These are phyloP conservation scores for Thalassiosira hispida DNA, from an alignment of 352 stramenopile species.

Conservation along the genomic window DNA sequence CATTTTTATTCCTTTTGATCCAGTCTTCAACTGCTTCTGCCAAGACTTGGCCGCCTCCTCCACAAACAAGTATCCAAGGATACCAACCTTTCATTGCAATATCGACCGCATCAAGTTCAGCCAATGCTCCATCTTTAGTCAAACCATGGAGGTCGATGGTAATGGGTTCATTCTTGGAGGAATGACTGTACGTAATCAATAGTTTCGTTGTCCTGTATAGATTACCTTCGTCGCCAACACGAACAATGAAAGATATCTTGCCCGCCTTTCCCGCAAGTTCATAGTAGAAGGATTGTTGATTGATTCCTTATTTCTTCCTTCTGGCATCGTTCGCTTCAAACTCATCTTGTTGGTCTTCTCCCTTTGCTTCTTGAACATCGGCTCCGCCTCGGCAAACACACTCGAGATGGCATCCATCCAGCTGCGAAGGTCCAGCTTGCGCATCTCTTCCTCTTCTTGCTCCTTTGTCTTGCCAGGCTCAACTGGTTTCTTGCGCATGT, in stretches of 20 bases:
- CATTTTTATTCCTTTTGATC: slow-evolving; percentile 3
- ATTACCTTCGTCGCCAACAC: background rate
- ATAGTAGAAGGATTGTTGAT: background rate
- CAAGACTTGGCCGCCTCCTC: slow-evolving; percentile 23
- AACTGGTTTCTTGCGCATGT: background rate
- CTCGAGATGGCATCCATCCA: background rate
- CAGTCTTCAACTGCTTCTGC: slow-evolving; percentile 22
- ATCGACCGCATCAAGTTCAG: slow-evolving; percentile 9
- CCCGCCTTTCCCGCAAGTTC: background rate
- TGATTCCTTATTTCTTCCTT: background rate
- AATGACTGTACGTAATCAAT: background rate
- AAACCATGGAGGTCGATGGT: slow-evolving; percentile 1
- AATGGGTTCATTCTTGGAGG: too few species aligned
- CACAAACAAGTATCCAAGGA: slow-evolving; percentile 32
- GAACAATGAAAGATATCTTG: background rate
- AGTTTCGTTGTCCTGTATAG: background rate
- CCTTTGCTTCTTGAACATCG: background rate
- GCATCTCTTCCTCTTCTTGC: background rate
- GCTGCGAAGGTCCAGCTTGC: background rate
- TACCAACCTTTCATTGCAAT: slow-evolving; percentile 21
- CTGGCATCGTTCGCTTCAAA: background rate
- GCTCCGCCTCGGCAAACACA: background rate
- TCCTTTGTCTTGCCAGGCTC: background rate
- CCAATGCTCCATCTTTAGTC: slow-evolving; percentile 4
- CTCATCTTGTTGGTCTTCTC: background rate